Percentiles rank a stretch among this genome's conserved stretches.
These are phyloP conservation scores for Metschnikowia lunata DNA, from an alignment of 805 yeast genomes.

Conservation along the genomic window DNA sequence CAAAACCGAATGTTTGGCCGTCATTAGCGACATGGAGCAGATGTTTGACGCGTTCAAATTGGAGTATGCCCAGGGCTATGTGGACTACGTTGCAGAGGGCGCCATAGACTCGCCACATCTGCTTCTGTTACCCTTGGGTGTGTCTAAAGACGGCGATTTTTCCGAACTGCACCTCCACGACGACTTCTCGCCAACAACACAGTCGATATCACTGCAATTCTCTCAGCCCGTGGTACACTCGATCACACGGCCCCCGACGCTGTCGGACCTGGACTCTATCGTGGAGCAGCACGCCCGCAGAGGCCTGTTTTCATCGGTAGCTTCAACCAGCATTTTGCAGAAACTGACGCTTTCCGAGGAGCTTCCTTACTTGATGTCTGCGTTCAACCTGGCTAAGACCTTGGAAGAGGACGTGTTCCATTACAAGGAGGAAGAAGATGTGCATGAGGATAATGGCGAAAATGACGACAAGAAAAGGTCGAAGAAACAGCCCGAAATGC, in stretches of 20 bases:
- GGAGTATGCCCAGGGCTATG: slow-evolving; percentile 25
- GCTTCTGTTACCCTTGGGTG: not conserved
- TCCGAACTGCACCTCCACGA: slow-evolving; percentile 26
- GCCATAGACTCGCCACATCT: not conserved
- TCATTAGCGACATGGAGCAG: slow-evolving; percentile 65
- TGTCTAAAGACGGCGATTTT: slow-evolving; percentile 9
- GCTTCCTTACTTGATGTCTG: slow-evolving; percentile 61
- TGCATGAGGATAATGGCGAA: not conserved
- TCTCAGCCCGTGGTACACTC: slow-evolving; percentile 38
- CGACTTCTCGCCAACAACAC: slow-evolving; percentile 21
- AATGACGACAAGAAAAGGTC: not conserved
- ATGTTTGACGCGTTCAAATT: slow-evolving; percentile 58
- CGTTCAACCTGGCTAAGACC: slow-evolving; percentile 59
- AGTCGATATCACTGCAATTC: slow-evolving; percentile 19
- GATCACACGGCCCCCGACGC: slow-evolving; percentile 22
- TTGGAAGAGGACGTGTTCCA: slow-evolving; percentile 44
- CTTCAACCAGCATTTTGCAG: slow-evolving; percentile 38
- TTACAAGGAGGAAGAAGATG: slow-evolving; percentile 19
- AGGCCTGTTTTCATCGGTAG: slow-evolving; percentile 25
- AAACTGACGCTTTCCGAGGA: slow-evolving; percentile 58
- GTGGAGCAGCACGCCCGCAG: slow-evolving; percentile 18
- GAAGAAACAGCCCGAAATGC: not conserved
- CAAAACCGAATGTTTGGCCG: slow-evolving; percentile 63
- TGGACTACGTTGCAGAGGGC: slow-evolving; percentile 3
- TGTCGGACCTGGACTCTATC: slow-evolving; percentile 3